Evolutionary conservation across 169 alveolate species (phyloP).

Genomic region (Plasmodium reichenowi): DNA sequence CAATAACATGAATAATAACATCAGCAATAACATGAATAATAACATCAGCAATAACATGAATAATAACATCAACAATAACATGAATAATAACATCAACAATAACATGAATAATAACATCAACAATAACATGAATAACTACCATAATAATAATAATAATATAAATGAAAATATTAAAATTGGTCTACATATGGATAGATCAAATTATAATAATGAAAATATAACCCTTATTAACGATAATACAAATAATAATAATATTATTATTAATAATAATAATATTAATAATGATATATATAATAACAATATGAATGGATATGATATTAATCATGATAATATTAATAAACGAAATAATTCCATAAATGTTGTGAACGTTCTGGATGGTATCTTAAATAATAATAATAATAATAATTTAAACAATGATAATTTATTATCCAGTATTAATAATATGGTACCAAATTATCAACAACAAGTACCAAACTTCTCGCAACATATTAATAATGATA

Average conservation of each 20-base stretch:
- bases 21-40: no score
- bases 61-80: no score
- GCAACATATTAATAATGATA: not conserved
- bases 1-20: no score
- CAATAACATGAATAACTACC: not conserved
- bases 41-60: no score
- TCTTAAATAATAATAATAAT: conserved; percentile 17
- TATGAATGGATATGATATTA: conserved; percentile 1
- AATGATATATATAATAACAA: conserved; percentile 1
- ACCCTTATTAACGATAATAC: not conserved
- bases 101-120: not conserved
- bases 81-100: no score
- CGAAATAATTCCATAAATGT: not conserved
- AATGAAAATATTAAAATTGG: conserved; percentile 5
- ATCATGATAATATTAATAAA: conserved; percentile 17
- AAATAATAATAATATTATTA: not conserved
- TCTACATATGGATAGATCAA: no score
- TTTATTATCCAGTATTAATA: conserved; percentile 24
- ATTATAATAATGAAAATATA: conserved; percentile 8
- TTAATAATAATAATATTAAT: conserved; percentile 7
- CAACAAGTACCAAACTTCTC: not conserved
- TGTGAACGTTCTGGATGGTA: conserved; percentile 10
- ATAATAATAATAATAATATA: not conserved
- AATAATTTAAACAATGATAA: conserved; percentile 53
- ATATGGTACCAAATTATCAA: conserved; percentile 39